phyloP scores from a whole-genome alignment of 164 flowering plant genomes.

The Chimonanthus praecox region DNA sequence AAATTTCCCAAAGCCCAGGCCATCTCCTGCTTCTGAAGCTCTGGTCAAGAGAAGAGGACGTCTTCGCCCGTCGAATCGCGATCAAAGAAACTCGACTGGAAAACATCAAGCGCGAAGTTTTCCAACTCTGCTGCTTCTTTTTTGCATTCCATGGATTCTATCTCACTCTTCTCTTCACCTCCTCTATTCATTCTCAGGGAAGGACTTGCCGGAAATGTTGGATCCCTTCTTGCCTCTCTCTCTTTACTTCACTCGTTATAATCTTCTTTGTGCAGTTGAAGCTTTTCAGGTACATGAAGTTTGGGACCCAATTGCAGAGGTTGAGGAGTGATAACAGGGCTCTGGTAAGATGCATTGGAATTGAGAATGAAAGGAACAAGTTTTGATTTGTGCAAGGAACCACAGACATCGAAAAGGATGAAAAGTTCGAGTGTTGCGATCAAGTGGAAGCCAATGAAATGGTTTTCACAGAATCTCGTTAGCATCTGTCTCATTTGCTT shows the following conservation, averaged over 20 bases:
- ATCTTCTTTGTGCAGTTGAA: slow-evolving; percentile 57
- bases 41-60: slow-evolving; percentile 76
- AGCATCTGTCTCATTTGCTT: slow-evolving; percentile 54
- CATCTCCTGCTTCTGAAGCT: slow-evolving; percentile 86
- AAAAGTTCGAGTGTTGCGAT: slow-evolving; percentile 91
- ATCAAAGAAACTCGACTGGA: slow-evolving; percentile 52
- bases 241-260: slow-evolving; percentile 38
- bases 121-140: slow-evolving; percentile 65
- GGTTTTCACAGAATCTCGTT: slow-evolving; percentile 48
- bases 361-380: slow-evolving; percentile 90
- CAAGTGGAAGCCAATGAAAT: slow-evolving; percentile 69
- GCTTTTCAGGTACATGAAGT: slow-evolving; percentile 64
- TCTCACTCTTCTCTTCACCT: slow-evolving; percentile 54
- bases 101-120: slow-evolving; percentile 45
- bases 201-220: slow-evolving; percentile 54
- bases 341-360: slow-evolving; percentile 52
- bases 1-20: slow-evolving; percentile 77
- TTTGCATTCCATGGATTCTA: slow-evolving; percentile 57
- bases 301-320: slow-evolving; percentile 44
- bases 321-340: slow-evolving; percentile 52
- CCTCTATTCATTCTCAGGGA: slow-evolving; percentile 20
- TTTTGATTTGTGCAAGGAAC: slow-evolving; percentile 73
- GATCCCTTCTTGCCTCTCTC: slow-evolving; percentile 49
- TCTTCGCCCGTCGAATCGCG: slow-evolving; percentile 40
- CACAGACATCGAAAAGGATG: slow-evolving; percentile 48